Evolutionary conservation across 768 basidiomycete genomes (phyloP), one percentile per base, ranked within the genome.

Genomic region (Pleurotus giganteus): DNA sequence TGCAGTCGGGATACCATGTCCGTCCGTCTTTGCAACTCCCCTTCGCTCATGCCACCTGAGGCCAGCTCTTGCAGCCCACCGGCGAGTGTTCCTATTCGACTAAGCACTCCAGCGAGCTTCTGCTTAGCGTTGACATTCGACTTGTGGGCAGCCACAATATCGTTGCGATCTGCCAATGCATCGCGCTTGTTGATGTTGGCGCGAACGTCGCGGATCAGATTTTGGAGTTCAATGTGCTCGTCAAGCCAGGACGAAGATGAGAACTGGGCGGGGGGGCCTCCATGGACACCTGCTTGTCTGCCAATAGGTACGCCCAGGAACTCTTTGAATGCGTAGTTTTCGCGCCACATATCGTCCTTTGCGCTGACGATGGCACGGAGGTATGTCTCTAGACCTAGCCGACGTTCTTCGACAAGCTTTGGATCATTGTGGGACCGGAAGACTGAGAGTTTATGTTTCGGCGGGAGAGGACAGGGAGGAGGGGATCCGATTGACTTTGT

Each of bases 181-280:
- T 97, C 93, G 47, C 95, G 86, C 66, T 88, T 83, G 72, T 92
- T 88, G 69, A 97, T 81, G 60, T 89, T 85, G 3, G 94, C 88
- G 61, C 94, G 88, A 57, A 95, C 80, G 61, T 87, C 84, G 34
- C 95, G 85, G 42, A 93, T 77, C 28, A 85, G 80, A 12, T 83
- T 73, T 66, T 92, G 89, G 7, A 96, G 71, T 51, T 88, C 85
- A 51, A 82, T 71, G 63, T 94, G 91, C 69, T 97, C 96, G 58
- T 94, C 89, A 13, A 97, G 80, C 95, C 96, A 98, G 39, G 85
- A 83, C 7, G 91, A 74, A 1, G 83, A 77, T 0, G 91, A 89
- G 70, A 91, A 91, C 56, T 82, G 80, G 27, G 67, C 63, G 1
- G 71, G 71, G 9, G 67, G 60, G n/a, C 65, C 62, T 49, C 66